Base-by-base conservation (phyloP, 2,329 filamentous ascomycete species). In the Juglanconis sp. region DNA sequence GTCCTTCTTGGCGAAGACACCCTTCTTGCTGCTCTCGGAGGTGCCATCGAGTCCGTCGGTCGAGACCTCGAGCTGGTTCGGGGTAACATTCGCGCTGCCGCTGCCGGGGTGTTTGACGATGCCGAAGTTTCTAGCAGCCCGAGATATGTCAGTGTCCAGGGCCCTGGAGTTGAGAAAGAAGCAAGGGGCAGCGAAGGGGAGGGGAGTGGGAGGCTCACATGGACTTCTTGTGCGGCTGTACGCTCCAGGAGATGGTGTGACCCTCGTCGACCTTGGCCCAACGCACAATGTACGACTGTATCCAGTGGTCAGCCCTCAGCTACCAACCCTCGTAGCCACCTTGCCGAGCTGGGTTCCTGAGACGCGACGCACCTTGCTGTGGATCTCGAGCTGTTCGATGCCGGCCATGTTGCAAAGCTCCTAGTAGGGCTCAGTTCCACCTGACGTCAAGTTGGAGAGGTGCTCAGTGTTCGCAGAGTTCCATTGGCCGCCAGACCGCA, bases 141-240 rank as follows among this genome's bases (percentile, higher is more conserved):
- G 35, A 42, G 4, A 7, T 47, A 52, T 15, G 40, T 63, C 48
- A 58, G 62, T 24, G 36, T 38, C 35, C 11, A 42, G 50, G 15
- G 15, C 17, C 8, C 24, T 5, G 13, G 15, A 32, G 48, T 11
- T 11, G 32, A 38, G 31, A 24, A 24, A 24, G 24, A 24, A 24
- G 24, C 24, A 24, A 24, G 24, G 24, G 24, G 24, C 24, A 24
- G 24, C 7, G 10, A 4, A 60, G 30, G 24, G 17, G n/a, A 50
- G 54, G 48, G 35, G 35, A 53, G 34, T 50, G n/a, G 24, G 54
- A 38, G 60, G 68, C 78, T 69, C 77, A 89, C 87, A 99, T 89
- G 61, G 94, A 97, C 78, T 97, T 98, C 79, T 96, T 98, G 75
- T 98, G 92, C 48, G 95, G 95, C 72, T 98, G 93, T 44, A 99